Evolutionary conservation across 1,139 yeast genomes (phyloP), one percentile per base, ranked within the genome.

Genomic region (Saccharomyces hybrid): DNA sequence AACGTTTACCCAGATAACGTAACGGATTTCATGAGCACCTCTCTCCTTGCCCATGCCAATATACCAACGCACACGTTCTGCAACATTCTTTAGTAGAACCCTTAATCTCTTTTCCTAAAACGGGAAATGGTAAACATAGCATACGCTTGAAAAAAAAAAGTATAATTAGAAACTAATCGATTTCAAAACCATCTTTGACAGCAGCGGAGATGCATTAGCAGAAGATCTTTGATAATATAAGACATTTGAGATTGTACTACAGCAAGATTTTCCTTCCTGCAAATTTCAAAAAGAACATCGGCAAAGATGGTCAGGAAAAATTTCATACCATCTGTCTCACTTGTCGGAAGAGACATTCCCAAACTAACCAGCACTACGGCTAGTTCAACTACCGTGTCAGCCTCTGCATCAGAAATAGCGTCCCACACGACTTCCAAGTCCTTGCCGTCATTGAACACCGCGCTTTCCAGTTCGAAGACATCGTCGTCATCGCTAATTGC

Each of bases 391-490:
- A 5, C 73, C 64, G 46, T 69, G 26, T 54, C 71, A 52, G 46
- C 44, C 31, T 14, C 65, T 11, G 14, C 65, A 16, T 53, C 68
- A 25, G 55, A 68, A 1, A 56, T 55, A 2, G 46, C 48, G 14
- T 52, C 53, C 13, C 73, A 6, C 71, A 66, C 62, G 69, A 38
- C 14, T 26, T 27, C 84, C 11, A 38, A 38, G n/a, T 16, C 23
- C 25, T 13, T 38, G n/a, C 44, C 44, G 11, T 38, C 44, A 9
- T 38, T 38, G 47, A 23, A 9, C 16, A 6, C 23, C 23, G 23
- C 23, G 23, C 23, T 19, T 19, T 19, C 23, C 23, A 19, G 23
- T 19, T 19, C 23, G 23, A 19, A 19, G 1, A 48, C 32, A 23
- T 31, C 29, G 16, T 23, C 46, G 0, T 23, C 29, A 23, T 31